Conservation (phyloP, 805 yeast genomes). For the Candida qinlingensis region DNA sequence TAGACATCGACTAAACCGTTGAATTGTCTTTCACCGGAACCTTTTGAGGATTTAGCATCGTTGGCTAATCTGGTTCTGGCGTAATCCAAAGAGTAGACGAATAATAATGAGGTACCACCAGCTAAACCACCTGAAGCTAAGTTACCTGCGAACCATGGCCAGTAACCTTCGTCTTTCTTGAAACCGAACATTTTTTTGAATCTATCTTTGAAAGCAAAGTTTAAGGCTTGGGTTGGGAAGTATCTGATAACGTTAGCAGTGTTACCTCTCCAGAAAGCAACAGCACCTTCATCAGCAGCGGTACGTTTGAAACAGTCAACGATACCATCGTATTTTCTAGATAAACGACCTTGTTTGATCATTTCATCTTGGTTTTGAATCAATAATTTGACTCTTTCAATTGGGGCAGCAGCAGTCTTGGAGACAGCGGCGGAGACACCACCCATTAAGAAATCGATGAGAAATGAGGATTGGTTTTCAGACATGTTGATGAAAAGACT, state of each 20-base stretch:
- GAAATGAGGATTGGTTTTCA: slow-evolving; percentile 41
- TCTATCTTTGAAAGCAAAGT: slow-evolving; percentile 98
- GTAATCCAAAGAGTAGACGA: slow-evolving; percentile 95
- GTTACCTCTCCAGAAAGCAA: slow-evolving; percentile 99
- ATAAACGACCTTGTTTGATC: slow-evolving; percentile 95
- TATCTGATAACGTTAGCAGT: slow-evolving; percentile 98
- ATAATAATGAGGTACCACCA: slow-evolving; percentile 91
- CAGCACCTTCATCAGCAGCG: slow-evolving; percentile 86
- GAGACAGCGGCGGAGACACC: slow-evolving; percentile 99
- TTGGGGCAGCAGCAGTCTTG: slow-evolving; percentile 96
- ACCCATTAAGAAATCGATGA: slow-evolving; percentile 85
- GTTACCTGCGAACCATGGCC: slow-evolving; percentile 95
- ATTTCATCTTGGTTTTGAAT: slow-evolving; percentile 98
- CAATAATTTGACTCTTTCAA: slow-evolving; percentile 93
- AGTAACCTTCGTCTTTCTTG: slow-evolving; percentile 93
- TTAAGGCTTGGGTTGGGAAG: slow-evolving; percentile 99
- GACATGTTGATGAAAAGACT: slow-evolving; percentile 14
- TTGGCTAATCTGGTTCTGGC: slow-evolving; percentile 99
- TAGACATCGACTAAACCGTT: slow-evolving; percentile 95
- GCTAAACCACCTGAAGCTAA: slow-evolving; percentile 98
- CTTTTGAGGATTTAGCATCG: slow-evolving; percentile 89
- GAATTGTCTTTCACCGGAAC: slow-evolving; percentile 90
- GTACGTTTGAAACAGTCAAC: slow-evolving; percentile 93
- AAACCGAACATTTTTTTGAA: slow-evolving; percentile 93
- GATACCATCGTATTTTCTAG: slow-evolving; percentile 84